These are phyloP conservation scores for Stylonectria norvegica DNA, from an alignment of 2,329 filamentous ascomycete species.

Conservation along the genomic window DNA sequence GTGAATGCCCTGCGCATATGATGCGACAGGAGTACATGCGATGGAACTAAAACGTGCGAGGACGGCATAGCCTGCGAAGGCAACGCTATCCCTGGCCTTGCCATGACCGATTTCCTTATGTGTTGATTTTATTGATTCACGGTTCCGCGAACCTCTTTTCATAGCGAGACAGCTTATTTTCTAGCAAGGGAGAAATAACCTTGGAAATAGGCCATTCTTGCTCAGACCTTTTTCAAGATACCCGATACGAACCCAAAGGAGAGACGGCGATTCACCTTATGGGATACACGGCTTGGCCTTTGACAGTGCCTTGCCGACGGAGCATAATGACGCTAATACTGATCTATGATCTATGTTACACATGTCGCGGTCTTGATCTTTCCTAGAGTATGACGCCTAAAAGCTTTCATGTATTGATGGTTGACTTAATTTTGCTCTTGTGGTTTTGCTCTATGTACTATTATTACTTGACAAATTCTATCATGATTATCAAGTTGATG, in stretches of 20 bases:
- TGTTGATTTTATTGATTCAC: slow-evolving; percentile 7
- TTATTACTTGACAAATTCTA: too few species aligned
- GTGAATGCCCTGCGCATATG: slow-evolving; percentile 47
- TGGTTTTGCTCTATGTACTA: too few species aligned
- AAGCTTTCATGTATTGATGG: too few species aligned
- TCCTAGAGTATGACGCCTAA: too few species aligned
- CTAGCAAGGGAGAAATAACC: slow-evolving; percentile 14
- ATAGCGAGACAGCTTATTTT: slow-evolving; percentile 20
- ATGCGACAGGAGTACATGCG: slow-evolving; percentile 18
- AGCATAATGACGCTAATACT: slow-evolving; percentile 24
- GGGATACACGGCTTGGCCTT: slow-evolving; percentile 12
- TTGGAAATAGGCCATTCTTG: slow-evolving; percentile 22
- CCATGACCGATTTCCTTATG: slow-evolving; percentile 19
- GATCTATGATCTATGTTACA: slow-evolving; percentile 25
- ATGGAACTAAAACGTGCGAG: slow-evolving; percentile 39
- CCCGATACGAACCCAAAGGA: slow-evolving; percentile 16
- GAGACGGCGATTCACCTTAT: slow-evolving; percentile 12
- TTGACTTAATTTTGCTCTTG: too few species aligned
- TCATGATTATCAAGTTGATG: too few species aligned
- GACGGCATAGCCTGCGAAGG: slow-evolving; percentile 40
- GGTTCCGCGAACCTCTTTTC: slow-evolving; percentile 18
- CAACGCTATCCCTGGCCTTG: slow-evolving; percentile 44
- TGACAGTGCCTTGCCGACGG: slow-evolving; percentile 14
- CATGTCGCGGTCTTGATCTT: too few species aligned
- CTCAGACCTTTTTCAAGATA: slow-evolving; percentile 18